Percentiles rank a stretch among this genome's conserved stretches.
These are phyloP conservation scores for Vicia faba DNA, from an alignment of 306 rosid species.

Conservation along the genomic window DNA sequence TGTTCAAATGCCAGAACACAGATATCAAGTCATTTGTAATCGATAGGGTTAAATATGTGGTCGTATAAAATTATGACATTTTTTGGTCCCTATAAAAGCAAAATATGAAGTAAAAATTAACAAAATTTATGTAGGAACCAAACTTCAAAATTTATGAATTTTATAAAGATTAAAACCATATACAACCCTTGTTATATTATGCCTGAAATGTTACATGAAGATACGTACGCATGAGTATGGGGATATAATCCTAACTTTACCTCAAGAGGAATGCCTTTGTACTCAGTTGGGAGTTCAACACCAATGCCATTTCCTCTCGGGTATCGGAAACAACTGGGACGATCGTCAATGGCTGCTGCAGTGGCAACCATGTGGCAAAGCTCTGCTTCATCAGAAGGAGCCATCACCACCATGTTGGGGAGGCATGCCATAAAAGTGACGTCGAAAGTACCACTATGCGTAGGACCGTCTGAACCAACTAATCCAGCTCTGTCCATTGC, in stretches of 20 bases:
- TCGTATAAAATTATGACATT: background rate
- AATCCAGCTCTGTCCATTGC: conserved; percentile 99
- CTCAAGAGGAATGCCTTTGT: conserved; percentile 80
- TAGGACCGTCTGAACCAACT: conserved; percentile 98
- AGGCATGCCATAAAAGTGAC: conserved; percentile 98
- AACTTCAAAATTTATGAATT: background rate
- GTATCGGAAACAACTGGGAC: conserved; percentile 94
- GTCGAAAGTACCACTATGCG: conserved; percentile 86
- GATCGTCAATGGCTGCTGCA: conserved; percentile 82
- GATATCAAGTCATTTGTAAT: conserved; percentile 25
- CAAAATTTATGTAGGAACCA: background rate
- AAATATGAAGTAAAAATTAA: background rate
- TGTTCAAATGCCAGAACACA: conserved; percentile 45
- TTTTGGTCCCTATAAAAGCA: background rate
- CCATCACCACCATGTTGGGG: conserved; percentile 99
- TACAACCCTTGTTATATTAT: background rate
- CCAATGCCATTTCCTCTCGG: conserved; percentile 97
- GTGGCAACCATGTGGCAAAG: conserved; percentile 98
- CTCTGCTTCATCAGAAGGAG: conserved; percentile 95
- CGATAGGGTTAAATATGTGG: background rate
- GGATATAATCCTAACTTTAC: conserved; percentile 38
- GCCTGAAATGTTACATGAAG: conserved; percentile 12
- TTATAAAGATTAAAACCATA: background rate
- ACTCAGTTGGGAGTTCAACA: conserved; percentile 68
- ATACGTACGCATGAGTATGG: background rate